A percentile compares a stretch with the other conserved stretches of the same genome.
These are phyloP conservation scores for Papiliotrema nemorosa DNA, from an alignment of 1,284 basidiomycete species.

Conservation along the genomic window DNA sequence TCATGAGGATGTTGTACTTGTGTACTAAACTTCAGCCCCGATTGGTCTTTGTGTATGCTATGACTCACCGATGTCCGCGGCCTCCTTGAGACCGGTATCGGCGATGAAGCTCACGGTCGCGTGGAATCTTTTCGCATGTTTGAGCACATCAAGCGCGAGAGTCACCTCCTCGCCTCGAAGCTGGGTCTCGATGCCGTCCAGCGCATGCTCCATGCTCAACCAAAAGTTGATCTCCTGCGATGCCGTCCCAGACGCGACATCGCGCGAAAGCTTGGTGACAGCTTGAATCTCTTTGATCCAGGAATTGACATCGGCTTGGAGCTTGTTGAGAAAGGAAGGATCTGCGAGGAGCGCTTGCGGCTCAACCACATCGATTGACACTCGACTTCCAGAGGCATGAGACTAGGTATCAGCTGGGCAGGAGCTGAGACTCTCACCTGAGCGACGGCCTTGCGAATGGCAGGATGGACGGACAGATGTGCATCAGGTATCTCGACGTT, in stretches of 20 bases:
- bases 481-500: slow-evolving; percentile 99
- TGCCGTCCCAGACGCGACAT: slow-evolving; percentile 92
- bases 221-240: slow-evolving; percentile 99
- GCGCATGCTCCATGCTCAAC: slow-evolving; percentile 86
- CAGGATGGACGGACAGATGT: slow-evolving; percentile 84
- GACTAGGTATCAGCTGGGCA: slow-evolving; percentile 10
- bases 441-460: slow-evolving; percentile 82
- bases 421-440: slow-evolving; percentile 50
- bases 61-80: slow-evolving; percentile 71
- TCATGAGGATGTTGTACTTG: slow-evolving; percentile 98
- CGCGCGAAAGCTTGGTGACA: slow-evolving; percentile 87
- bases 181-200: slow-evolving; percentile 90
- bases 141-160: slow-evolving; percentile 90
- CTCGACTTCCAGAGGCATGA: slow-evolving; percentile 32
- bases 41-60: no score
- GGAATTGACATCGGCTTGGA: slow-evolving; percentile 89
- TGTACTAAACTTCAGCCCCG: slow-evolving; percentile 59
- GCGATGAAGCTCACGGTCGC: slow-evolving; percentile 97
- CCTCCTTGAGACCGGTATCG: slow-evolving; percentile 93
- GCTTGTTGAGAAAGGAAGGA: slow-evolving; percentile 85
- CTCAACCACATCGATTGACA: slow-evolving; percentile 47
- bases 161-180: slow-evolving; percentile 86
- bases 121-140: slow-evolving; percentile 94
- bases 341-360: slow-evolving; percentile 62
- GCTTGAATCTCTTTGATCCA: slow-evolving; percentile 99